These are phyloP conservation scores for Scedosporium minutisporum DNA, from an alignment of 2,329 filamentous ascomycete species.

Conservation along the genomic window DNA sequence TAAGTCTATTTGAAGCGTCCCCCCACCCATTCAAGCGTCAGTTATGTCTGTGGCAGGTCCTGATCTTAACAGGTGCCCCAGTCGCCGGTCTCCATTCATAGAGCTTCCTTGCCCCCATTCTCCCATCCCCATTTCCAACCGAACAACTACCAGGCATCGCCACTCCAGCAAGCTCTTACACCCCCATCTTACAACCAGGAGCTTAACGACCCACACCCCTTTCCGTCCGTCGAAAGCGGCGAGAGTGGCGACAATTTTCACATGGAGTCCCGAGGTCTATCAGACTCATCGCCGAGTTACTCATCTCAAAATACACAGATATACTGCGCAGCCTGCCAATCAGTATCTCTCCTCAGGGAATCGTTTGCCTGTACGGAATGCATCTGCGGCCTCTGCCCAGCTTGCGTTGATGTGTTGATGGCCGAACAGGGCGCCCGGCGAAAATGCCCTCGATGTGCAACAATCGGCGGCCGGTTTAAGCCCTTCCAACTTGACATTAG, in stretches of 20 bases:
- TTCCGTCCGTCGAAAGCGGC: conserved; percentile 80
- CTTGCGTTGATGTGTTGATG: conserved; percentile 75
- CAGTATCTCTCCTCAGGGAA: conserved; percentile 65
- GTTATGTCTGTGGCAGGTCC: background rate
- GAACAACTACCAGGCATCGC: conserved; percentile 74
- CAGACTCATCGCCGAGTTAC: conserved; percentile 64
- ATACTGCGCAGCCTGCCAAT: conserved; percentile 81
- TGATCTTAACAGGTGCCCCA: conserved; percentile 43
- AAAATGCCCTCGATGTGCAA: conserved; percentile 71
- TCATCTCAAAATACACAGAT: conserved; percentile 73
- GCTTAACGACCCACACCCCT: conserved; percentile 61
- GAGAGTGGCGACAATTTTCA: conserved; percentile 64
- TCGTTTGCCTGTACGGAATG: conserved; percentile 95
- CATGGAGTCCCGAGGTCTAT: conserved; percentile 55
- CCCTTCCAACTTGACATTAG: conserved; percentile 76
- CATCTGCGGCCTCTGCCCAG: conserved; percentile 82
- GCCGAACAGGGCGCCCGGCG: conserved; percentile 65
- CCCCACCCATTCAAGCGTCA: background rate
- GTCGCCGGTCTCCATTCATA: conserved; percentile 54
- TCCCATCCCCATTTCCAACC: conserved; percentile 48
- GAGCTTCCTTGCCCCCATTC: conserved; percentile 52
- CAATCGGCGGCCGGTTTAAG: conserved; percentile 72
- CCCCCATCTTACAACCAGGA: conserved; percentile 64
- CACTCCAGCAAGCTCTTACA: conserved; percentile 81
- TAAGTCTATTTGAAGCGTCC: conserved; percentile 35